Percentiles rank a stretch among this genome's conserved stretches.
These are phyloP conservation scores for Exophiala phaeomuriformis DNA, from an alignment of 2,329 filamentous ascomycete species.

Conservation along the genomic window DNA sequence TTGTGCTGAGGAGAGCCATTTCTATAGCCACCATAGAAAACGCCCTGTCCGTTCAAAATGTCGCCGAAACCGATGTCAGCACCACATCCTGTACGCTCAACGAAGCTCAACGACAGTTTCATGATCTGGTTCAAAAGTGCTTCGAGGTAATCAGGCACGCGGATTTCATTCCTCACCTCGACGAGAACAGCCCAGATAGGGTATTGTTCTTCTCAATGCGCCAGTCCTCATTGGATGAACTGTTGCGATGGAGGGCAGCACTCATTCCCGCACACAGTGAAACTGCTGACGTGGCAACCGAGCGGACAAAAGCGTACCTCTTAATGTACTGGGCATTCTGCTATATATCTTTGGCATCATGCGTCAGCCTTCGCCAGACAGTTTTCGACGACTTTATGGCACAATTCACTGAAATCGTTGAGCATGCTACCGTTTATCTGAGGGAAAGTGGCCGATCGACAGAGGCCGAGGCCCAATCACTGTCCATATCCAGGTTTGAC, in stretches of 20 bases:
- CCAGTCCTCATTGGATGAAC: slow-evolving; percentile 3
- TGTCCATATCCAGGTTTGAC: slow-evolving; percentile 4
- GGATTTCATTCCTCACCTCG: slow-evolving; percentile 11
- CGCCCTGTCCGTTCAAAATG: slow-evolving; percentile 1
- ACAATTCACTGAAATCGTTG: slow-evolving; percentile 14
- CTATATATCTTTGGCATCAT: slow-evolving; percentile 16
- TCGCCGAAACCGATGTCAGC: not conserved
- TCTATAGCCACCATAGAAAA: slow-evolving; percentile 11
- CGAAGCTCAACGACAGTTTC: slow-evolving; percentile 9
- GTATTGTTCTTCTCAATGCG: slow-evolving; percentile 1
- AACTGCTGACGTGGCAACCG: not conserved
- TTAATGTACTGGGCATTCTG: slow-evolving; percentile 20
- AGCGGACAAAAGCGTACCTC: slow-evolving; percentile 15
- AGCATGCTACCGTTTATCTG: slow-evolving; percentile 14
- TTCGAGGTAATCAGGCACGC: slow-evolving; percentile 17
- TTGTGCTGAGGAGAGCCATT: slow-evolving; percentile 15
- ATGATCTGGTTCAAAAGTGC: slow-evolving; percentile 6
- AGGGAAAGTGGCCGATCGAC: not conserved
- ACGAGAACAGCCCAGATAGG: slow-evolving; percentile 4
- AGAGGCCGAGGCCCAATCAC: not conserved
- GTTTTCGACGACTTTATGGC: slow-evolving; percentile 16
- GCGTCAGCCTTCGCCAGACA: slow-evolving; percentile 9
- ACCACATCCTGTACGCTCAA: too few species aligned
- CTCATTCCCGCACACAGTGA: slow-evolving; percentile 3
- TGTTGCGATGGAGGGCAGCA: slow-evolving; percentile 12